Base-by-base conservation (phyloP, 1,284 basidiomycete species). In the Mycocalia duriaeana region DNA sequence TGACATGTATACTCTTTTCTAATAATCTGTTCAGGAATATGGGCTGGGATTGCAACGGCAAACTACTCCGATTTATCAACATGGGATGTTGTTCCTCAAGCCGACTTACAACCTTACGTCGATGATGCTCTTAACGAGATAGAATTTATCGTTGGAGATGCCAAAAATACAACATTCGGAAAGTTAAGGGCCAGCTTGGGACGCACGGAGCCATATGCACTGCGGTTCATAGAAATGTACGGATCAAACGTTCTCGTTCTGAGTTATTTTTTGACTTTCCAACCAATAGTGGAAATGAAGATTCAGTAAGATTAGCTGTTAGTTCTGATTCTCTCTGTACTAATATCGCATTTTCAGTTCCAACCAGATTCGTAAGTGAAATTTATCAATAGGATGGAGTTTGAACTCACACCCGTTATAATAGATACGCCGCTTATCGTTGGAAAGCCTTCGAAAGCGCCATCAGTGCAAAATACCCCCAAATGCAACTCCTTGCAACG, bases 181-280 rank as follows among this genome's bases (percentile, higher is more conserved):
- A 54, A 62, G 45, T 47, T 68, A 20, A 61, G 71, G 34, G 66
- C 64, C 7, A 62, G 63, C 28, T 56, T 69, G n/a, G 69, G 69
- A 2, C 58, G 68, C n/a, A 49, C 56, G 1, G 60, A 66, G 48
- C 70, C 70, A 4, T 72, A 68, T 55, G 52, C 57, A n/a, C 55
- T 72, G 8, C 60, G 55, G 37, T 61, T 60, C 37, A 64, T 72
- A 26, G 67, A 72, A 60, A 64, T 72, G 68, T 65, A 37, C 46
- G n/a, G 63, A 49, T 4, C 4, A 4, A n/a, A 9, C 38, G 18
- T 14, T n/a, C n/a, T n/a, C n/a, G n/a, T n/a, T n/a, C n/a, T n/a
- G n/a, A n/a, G n/a, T n/a, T n/a, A n/a, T n/a, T n/a, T n/a, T n/a
- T n/a, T n/a, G n/a, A n/a, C n/a, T n/a, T n/a, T n/a, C n/a, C n/a